phyloP scores from a whole-genome alignment of 192 early-diverging fungal species.

The Coemansia sp. region DNA sequence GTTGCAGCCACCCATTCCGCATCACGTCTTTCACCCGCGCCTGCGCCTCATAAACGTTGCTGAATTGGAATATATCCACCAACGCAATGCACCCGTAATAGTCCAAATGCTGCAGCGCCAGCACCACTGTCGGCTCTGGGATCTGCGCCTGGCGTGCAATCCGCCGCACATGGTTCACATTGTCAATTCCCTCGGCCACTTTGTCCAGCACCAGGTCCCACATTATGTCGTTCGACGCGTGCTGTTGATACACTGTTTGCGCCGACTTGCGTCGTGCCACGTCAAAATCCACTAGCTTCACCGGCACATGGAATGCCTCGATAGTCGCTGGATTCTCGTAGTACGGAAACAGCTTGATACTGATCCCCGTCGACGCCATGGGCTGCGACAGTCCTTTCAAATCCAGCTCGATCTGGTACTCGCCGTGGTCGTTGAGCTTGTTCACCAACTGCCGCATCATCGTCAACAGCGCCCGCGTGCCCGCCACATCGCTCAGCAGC shows the following conservation, averaged over 20 bases:
- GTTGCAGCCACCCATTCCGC: constrained; percentile 61
- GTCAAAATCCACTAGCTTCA: constrained; percentile 42
- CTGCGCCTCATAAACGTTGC: constrained; percentile 75
- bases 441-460: constrained; percentile 53
- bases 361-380: constrained; percentile 35
- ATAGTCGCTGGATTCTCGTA: constrained; percentile 34
- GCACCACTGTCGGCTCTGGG: constrained; percentile 67
- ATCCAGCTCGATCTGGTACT: constrained; percentile 52
- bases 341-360: constrained; percentile 52
- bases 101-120: constrained; percentile 86
- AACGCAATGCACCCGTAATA: constrained; percentile 91
- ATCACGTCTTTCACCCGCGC: constrained; percentile 57
- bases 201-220: constrained; percentile 91
- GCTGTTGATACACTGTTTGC: constrained; percentile 62
- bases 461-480: constrained; percentile 19
- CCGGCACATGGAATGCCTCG: constrained; percentile 38
- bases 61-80: constrained; percentile 94
- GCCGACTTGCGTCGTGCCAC: constrained; percentile 33
- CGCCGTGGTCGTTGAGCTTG: constrained; percentile 48
- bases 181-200: constrained; percentile 81
- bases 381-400: constrained; percentile 40
- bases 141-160: constrained; percentile 83
- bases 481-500: constrained; percentile 39
- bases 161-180: constrained; percentile 76
- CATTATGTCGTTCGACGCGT: constrained; percentile 65